These are phyloP conservation scores for Trichoderma breve DNA, from an alignment of 2,329 filamentous ascomycete genomes.

Conservation along the genomic window DNA sequence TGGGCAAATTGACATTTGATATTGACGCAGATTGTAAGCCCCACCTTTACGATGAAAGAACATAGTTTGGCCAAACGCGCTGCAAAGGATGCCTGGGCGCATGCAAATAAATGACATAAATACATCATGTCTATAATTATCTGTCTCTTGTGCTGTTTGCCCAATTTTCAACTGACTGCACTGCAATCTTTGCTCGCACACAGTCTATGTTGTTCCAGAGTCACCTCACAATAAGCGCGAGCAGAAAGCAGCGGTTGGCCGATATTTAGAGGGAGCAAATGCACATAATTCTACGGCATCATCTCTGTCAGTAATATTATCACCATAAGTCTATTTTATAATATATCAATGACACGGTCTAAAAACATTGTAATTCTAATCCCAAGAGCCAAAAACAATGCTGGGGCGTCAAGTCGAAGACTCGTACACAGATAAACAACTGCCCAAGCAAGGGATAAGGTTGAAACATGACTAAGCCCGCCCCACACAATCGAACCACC, in stretches of 20 bases:
- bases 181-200: neutral
- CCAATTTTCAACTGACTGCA: neutral
- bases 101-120: neutral
- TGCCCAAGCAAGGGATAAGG: conserved; percentile 6
- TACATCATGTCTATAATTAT: neutral
- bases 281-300: neutral
- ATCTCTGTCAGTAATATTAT: neutral
- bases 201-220: neutral
- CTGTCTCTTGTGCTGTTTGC: neutral
- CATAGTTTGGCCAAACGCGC: neutral
- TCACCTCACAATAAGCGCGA: neutral
- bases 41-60: neutral
- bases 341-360: neutral
- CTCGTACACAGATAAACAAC: neutral
- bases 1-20: neutral
- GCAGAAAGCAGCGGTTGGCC: neutral
- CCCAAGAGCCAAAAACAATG: neutral
- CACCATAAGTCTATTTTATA: neutral
- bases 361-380: neutral
- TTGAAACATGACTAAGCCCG: conserved; percentile 14
- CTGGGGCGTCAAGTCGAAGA: neutral
- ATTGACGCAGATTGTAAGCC: neutral
- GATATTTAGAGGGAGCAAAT: neutral
- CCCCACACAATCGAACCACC: neutral
- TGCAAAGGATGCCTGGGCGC: neutral